These are phyloP conservation scores for Volvox carteri DNA, from an alignment of 163 green algal species.

Conservation along the genomic window DNA sequence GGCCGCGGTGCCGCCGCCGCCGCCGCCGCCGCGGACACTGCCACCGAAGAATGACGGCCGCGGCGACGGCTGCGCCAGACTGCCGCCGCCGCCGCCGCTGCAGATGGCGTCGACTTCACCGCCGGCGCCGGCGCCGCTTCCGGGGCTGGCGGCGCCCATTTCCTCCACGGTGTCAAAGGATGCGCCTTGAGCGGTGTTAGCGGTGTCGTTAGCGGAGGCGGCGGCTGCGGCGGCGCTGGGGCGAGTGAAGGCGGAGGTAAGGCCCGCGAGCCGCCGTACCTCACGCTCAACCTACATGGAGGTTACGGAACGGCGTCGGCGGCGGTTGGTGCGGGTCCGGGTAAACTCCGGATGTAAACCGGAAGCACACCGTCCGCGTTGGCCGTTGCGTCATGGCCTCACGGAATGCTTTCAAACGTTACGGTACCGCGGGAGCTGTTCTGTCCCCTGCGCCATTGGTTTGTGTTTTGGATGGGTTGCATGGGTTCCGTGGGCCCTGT, in stretches of 20 bases:
- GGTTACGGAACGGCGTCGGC: too few species aligned
- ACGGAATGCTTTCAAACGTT: too few species aligned
- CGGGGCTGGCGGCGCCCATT: neutral
- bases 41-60: neutral
- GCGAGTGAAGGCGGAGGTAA: neutral
- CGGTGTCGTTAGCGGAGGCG: neutral
- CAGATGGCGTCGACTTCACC: neutral
- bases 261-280: conserved; percentile 30
- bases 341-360: too few species aligned
- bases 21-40: neutral
- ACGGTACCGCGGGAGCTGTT: too few species aligned
- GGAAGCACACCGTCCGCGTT: too few species aligned
- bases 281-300: conserved; percentile 24
- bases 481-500: too few species aligned
- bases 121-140: neutral
- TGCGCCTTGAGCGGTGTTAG: neutral
- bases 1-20: neutral
- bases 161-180: conserved; percentile 34
- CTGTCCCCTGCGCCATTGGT: too few species aligned
- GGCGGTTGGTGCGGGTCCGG: too few species aligned
- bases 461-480: too few species aligned
- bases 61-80: neutral
- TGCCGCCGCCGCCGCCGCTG: neutral
- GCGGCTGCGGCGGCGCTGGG: neutral
- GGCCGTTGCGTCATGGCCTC: too few species aligned